Base-by-base conservation (phyloP, 768 basidiomycete genomes). In the Gymnopilus dilepis region DNA sequence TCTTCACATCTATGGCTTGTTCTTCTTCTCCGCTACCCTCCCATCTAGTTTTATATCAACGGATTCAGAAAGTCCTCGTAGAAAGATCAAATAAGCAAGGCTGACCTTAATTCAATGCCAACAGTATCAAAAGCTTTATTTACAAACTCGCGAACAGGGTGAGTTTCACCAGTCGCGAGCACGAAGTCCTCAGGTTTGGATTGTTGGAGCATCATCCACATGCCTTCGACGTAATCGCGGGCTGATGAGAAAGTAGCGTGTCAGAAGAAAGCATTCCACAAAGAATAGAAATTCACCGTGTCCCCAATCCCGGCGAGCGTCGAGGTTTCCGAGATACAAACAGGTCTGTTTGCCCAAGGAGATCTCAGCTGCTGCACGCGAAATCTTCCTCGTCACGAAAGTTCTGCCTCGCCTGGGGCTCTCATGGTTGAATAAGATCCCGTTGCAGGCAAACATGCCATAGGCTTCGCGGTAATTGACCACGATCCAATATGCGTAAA, bases 401-500 rank as follows among this genome's bases (percentile, higher is more conserved):
- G 95, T 98, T 72, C 95, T 81, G 21, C 96, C 96, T 67, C 96
- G 84, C 52, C 96, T 85, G 13, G 97, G 96, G 68, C 95, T 97
- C 79, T 99, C 96, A 77, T 98, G 96, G 73, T 98, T 97, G 87
- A 97, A 99, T 67, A 98, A 77, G 71, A 99, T 98, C 50, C 96
- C 96, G 75, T 97, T 97, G 76, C 92, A 95, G 17, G 95, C 93
- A 77, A 87, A 96, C 91, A 99, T 95, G 65, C 90, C 92, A 72
- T 99, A 99, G 47, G 95, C 89, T 78, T 99, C 96, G 60, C 95
- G 86, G 76, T 95, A 95, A 78, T 95, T 95, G 69, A 94, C 89
- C 37, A 88, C 88, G 75, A 95, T 93, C 91, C 91, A 95, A 75
- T 87, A 94, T 22, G 88, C 91, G 72, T 95, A 95, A 47, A 99